A percentile compares a stretch with the other conserved stretches of the same genome.
These are phyloP conservation scores for Lactarius tabidus DNA, from an alignment of 768 basidiomycete genomes.

Conservation along the genomic window DNA sequence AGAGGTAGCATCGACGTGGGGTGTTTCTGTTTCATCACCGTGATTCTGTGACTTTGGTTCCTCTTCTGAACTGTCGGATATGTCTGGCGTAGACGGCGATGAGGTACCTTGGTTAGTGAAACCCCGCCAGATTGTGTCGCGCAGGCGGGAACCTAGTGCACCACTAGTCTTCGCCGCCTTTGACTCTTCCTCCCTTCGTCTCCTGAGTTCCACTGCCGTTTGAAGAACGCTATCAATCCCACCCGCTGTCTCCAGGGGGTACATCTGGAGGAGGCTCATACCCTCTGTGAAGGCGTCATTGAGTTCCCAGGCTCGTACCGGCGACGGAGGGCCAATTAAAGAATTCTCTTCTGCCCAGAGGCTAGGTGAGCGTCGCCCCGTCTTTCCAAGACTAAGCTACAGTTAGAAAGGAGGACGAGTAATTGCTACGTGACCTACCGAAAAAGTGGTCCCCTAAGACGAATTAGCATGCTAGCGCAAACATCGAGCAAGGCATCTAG, in stretches of 20 bases:
- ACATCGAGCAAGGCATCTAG: slow-evolving; percentile 67
- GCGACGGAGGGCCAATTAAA: slow-evolving; percentile 38
- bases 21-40: slow-evolving; percentile 45
- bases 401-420: slow-evolving; percentile 4
- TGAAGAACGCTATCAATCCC: slow-evolving; percentile 71
- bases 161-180: slow-evolving; percentile 34
- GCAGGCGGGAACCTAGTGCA: slow-evolving; percentile 54
- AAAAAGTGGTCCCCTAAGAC: slow-evolving; percentile 49
- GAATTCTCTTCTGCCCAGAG: slow-evolving; percentile 52
- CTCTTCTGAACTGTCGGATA: slow-evolving; percentile 30
- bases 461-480: slow-evolving; percentile 64
- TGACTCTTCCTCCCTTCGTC: slow-evolving; percentile 44
- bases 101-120: slow-evolving; percentile 51
- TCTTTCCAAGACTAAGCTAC: slow-evolving; percentile 49
- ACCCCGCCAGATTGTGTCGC: slow-evolving; percentile 62
- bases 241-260: slow-evolving; percentile 61
- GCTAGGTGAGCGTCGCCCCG: slow-evolving; percentile 39
- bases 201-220: slow-evolving; percentile 56
- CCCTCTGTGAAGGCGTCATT: slow-evolving; percentile 66
- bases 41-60: slow-evolving; percentile 35
- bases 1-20: slow-evolving; percentile 4
- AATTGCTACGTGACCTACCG: slow-evolving; percentile 38
- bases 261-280: slow-evolving; percentile 57
- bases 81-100: slow-evolving; percentile 35
- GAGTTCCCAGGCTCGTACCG: slow-evolving; percentile 47